Base-by-base conservation (phyloP, 345 rosid genomes). In the Aquilaria sinensis region DNA sequence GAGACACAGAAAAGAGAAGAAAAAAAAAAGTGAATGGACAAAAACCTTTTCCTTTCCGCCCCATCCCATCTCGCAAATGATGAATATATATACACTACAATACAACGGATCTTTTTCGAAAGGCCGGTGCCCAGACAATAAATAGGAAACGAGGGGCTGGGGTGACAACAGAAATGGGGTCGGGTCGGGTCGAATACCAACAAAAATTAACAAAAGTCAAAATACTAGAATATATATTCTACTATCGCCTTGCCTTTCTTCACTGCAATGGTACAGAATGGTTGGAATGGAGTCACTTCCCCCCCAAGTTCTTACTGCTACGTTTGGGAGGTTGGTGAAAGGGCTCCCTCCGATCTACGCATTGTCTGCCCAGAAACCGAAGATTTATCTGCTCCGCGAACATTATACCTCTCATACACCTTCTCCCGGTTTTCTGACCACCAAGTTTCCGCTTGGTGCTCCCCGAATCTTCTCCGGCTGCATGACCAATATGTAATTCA, bases 391-490 rank as follows among this genome's bases (percentile, higher is more conserved):
- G 90, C 72, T 57, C 88, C 92, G 1, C 87, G 83, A 33, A 94
- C 92, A 57, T 88, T 88, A 74, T 90, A 88, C 70, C 70, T 78
- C 61, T 85, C 91, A n/a, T 88, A 88, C 57, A 94, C 97, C 76
- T 75, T 90, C 58, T 86, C 96, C 0, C 97, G 96, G 62, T 94
- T 94, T 81, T 94, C 97, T 11, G 93, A 85, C 99, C 99, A 94
- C 97, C 99, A 94, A 0, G 79, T 75, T 74, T 90, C 92, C 9
- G 97, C 99, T 70, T 94, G 96, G 57, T 94, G 95, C 83, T 94
- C 99, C 29, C 81, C 89, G 58, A 88, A 94, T 79, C 91, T 88
- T 81, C 91, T 80, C 65, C 96, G 96, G 71, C 96, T 90, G 83
- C 81, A 77, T 23, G 70, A 57, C 31, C 61, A 58, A 47, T 30